Evolutionary conservation across 441 rosid genomes (phyloP).

Genomic region (Populus tomentosa): DNA sequence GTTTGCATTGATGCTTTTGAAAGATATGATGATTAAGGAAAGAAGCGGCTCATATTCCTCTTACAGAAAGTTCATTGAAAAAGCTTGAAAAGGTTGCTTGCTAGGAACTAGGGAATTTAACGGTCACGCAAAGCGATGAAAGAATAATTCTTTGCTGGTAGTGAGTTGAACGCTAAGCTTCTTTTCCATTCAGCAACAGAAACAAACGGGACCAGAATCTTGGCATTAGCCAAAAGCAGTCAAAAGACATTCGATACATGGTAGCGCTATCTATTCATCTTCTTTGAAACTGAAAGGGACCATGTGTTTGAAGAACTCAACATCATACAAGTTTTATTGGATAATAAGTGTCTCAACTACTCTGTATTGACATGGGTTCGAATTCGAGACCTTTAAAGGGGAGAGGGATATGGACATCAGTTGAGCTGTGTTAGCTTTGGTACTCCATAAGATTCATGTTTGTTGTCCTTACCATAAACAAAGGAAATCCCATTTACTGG

Average conservation of each 20-base stretch:
- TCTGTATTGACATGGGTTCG: neutral
- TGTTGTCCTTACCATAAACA: neutral
- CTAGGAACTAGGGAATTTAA: neutral
- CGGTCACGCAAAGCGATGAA: neutral
- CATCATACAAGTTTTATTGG: neutral
- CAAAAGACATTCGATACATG: neutral
- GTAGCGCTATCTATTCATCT: neutral
- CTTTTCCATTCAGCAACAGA: neutral
- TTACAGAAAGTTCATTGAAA: neutral
- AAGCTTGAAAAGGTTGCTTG: neutral
- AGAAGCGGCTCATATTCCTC: neutral
- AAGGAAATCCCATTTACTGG: neutral
- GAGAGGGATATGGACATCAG: neutral
- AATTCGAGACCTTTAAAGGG: neutral
- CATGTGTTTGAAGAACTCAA: neutral
- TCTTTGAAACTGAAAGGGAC: neutral
- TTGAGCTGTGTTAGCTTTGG: no score
- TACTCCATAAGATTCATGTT: neutral
- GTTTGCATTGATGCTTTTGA: neutral
- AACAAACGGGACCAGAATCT: neutral
- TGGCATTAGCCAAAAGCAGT: neutral
- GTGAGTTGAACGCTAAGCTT: neutral
- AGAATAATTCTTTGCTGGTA: neutral
- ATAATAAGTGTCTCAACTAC: neutral
- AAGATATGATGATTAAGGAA: neutral